Evolutionary conservation across 2,329 filamentous ascomycete species (phyloP).

Genomic region (Hypoxylon sp.): DNA sequence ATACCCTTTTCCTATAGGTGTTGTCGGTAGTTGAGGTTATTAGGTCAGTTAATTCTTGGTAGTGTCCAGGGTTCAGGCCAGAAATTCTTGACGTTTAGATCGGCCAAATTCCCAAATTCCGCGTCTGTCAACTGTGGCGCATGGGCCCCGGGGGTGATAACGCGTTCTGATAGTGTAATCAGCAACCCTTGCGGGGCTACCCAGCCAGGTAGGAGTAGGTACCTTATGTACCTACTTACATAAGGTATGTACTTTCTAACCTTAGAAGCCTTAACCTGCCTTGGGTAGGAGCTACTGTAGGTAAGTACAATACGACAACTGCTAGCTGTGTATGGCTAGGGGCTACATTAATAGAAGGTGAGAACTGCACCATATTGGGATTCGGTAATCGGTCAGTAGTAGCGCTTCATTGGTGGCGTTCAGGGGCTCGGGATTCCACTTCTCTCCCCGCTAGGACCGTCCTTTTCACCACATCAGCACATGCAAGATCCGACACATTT

Average conservation of each 20-base stretch:
- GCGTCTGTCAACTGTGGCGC: slow-evolving; percentile 40
- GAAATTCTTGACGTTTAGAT: slow-evolving; percentile 43
- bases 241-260: no score
- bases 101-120: slow-evolving; percentile 44
- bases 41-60: slow-evolving; percentile 19
- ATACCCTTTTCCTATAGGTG: neutral
- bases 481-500: neutral
- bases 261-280: neutral
- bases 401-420: neutral
- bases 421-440: neutral
- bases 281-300: neutral
- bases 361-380: no score
- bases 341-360: no score
- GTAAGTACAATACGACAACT: no score
- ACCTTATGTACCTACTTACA: neutral
- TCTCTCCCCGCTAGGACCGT: neutral
- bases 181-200: neutral
- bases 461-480: no score
- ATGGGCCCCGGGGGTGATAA: slow-evolving; percentile 25
- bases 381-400: neutral
- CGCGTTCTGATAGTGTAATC: slow-evolving; percentile 26
- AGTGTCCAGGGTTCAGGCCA: slow-evolving; percentile 35
- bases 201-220: no score
- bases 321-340: no score
- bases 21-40: slow-evolving; percentile 30